A percentile compares a stretch with the other conserved stretches of the same genome.
phyloP scores from a whole-genome alignment of 306 rosid species.

The Vicia faba region DNA sequence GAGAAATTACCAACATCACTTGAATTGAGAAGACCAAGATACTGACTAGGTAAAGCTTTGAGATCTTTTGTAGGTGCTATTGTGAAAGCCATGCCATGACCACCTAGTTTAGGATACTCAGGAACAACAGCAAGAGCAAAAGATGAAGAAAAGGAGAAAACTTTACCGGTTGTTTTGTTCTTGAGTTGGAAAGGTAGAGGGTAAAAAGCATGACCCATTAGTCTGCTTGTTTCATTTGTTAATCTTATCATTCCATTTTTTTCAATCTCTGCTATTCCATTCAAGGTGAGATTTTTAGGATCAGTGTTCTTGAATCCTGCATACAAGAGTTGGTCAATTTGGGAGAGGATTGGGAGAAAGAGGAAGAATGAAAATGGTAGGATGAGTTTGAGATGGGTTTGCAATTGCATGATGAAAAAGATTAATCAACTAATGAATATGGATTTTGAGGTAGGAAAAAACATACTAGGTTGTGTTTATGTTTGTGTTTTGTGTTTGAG shows the following conservation, averaged over 20 bases:
- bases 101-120: slow-evolving; percentile 81
- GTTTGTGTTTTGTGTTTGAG: slow-evolving; percentile 20
- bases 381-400: slow-evolving; percentile 28
- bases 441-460: background rate
- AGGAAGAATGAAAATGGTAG: slow-evolving; percentile 30
- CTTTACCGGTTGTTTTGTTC: slow-evolving; percentile 60
- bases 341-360: slow-evolving; percentile 44
- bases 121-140: slow-evolving; percentile 70
- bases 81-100: slow-evolving; percentile 84
- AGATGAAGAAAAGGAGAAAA: slow-evolving; percentile 68
- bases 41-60: slow-evolving; percentile 71
- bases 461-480: slow-evolving; percentile 7
- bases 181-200: slow-evolving; percentile 53
- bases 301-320: slow-evolving; percentile 58
- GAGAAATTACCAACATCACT: slow-evolving; percentile 60
- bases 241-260: slow-evolving; percentile 56
- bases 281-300: slow-evolving; percentile 55
- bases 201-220: slow-evolving; percentile 64
- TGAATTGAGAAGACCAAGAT: slow-evolving; percentile 69
- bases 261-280: slow-evolving; percentile 55
- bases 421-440: no score
- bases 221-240: slow-evolving; percentile 67
- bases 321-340: slow-evolving; percentile 45
- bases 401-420: slow-evolving; percentile 47
- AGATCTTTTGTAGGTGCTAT: slow-evolving; percentile 54